A percentile compares a stretch with the other conserved stretches of the same genome.
Conservation (phyloP, 257 asterid genomes). For the Plantago ovata region DNA sequence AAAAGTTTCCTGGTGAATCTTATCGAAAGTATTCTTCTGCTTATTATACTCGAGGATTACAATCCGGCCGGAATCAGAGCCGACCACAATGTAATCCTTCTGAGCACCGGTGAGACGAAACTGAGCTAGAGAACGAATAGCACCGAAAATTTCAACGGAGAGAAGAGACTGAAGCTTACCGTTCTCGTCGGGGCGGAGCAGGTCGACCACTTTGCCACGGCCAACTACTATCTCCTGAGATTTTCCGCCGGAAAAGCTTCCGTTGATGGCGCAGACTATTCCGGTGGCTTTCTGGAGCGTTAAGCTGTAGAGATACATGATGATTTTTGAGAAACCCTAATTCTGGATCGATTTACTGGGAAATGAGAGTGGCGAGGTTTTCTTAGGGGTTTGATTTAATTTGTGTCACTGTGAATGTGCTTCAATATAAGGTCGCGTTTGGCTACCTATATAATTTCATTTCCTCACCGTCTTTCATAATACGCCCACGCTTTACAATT, state of each 20-base stretch:
- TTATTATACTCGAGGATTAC: constrained; percentile 84
- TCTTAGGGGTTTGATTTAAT: too few relatives aligned
- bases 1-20: constrained; percentile 89
- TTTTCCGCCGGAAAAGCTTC: constrained; percentile 94
- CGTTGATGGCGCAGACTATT: constrained; percentile 79
- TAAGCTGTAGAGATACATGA: constrained; percentile 83
- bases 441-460: too few relatives aligned
- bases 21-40: constrained; percentile 78
- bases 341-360: too few relatives aligned
- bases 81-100: constrained; percentile 88
- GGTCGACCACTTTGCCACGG: constrained; percentile 91
- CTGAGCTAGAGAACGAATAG: constrained; percentile 93
- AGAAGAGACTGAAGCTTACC: constrained; percentile 90
- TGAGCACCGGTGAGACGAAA: constrained; percentile 92
- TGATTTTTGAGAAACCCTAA: constrained; percentile 4
- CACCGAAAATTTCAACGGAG: constrained; percentile 87
- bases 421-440: too few relatives aligned
- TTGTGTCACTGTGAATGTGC: too few relatives aligned
- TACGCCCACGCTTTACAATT: too few relatives aligned
- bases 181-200: constrained; percentile 90
- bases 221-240: constrained; percentile 86
- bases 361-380: too few relatives aligned
- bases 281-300: constrained; percentile 96
- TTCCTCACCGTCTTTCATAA: too few relatives aligned
- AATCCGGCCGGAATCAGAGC: constrained; percentile 94